phyloP scores from a whole-genome alignment of 106 monocot genomes.

The Triglochin maritima region DNA sequence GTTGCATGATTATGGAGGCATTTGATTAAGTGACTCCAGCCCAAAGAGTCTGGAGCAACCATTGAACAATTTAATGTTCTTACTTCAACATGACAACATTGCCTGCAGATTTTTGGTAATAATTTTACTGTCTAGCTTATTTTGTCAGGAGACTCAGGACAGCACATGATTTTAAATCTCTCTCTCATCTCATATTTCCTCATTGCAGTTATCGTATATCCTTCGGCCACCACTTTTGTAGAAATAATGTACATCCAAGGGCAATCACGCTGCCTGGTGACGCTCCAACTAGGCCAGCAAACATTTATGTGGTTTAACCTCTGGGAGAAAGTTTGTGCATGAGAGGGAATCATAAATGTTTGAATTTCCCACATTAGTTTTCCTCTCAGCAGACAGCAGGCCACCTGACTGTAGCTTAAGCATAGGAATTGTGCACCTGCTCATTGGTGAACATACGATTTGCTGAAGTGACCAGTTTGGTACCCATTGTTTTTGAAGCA shows the following conservation, averaged over 20 bases:
- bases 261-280: slow-evolving; percentile 39
- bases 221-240: slow-evolving; percentile 65
- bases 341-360: slow-evolving; percentile 83
- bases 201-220: slow-evolving; percentile 56
- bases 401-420: background rate
- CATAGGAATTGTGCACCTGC: background rate
- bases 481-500: no score
- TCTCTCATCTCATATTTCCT: background rate
- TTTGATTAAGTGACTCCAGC: no score
- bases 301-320: slow-evolving; percentile 42
- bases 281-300: slow-evolving; percentile 29
- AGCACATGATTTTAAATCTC: no score
- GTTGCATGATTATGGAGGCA: no score
- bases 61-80: no score
- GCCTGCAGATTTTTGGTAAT: no score
- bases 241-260: slow-evolving; percentile 41
- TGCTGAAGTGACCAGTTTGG: no score
- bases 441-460: no score
- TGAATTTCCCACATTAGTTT: background rate
- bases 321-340: slow-evolving; percentile 76
- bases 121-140: no score
- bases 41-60: no score
- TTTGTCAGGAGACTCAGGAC: no score
- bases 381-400: background rate
- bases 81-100: no score